phyloP scores from a whole-genome alignment of 306 rosid species.

The Cicer cuneatum region DNA sequence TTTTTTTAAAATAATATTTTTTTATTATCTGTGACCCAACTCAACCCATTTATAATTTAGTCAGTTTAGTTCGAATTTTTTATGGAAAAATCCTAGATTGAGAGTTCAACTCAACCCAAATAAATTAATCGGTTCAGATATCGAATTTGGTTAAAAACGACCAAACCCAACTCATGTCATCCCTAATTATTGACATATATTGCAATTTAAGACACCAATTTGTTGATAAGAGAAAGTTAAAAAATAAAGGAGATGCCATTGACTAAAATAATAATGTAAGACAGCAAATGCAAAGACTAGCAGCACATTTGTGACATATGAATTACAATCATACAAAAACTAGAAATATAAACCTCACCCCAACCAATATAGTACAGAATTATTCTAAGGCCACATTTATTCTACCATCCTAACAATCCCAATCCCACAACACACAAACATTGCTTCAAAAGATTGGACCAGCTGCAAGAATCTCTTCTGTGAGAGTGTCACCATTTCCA shows the following conservation, averaged over 20 bases:
- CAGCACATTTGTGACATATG: background rate
- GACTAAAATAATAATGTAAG: background rate
- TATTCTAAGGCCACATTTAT: conserved; percentile 24
- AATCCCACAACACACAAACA: background rate
- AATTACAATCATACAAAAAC: conserved; percentile 5
- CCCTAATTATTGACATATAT: no score
- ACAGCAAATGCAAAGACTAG: background rate
- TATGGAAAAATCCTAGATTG: no score
- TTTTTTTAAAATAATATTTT: no score
- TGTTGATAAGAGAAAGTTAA: background rate
- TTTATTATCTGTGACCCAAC: no score
- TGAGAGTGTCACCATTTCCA: conserved; percentile 59
- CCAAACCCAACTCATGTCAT: no score
- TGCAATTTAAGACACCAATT: background rate
- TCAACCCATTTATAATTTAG: no score
- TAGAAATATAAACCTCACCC: conserved; percentile 13
- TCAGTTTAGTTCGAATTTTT: no score
- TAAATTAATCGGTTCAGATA: no score
- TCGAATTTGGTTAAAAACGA: no score
- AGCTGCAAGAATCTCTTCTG: conserved; percentile 75
- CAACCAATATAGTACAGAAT: conserved; percentile 14
- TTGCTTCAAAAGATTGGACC: conserved; percentile 66
- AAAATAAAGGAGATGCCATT: background rate
- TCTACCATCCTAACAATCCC: conserved; percentile 31
- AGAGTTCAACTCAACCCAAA: no score